Conservation (phyloP, 1,284 basidiomycete species). For the Ustilago curta region DNA sequence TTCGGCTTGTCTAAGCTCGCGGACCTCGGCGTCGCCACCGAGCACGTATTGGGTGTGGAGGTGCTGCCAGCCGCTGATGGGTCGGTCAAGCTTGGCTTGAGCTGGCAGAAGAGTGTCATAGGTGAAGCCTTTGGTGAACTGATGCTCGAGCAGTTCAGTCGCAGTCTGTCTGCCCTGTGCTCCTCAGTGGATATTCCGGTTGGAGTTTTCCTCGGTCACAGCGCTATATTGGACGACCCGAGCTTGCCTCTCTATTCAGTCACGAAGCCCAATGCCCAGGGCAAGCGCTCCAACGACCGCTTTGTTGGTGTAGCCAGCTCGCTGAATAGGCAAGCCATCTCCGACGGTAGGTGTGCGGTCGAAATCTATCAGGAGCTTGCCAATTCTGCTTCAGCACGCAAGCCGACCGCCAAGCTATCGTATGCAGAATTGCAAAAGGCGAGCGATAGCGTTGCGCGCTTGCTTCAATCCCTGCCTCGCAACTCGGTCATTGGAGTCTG, state of each 20-base stretch:
- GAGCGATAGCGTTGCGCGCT: conserved; percentile 31
- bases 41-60: conserved; percentile 64
- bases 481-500: conserved; percentile 58
- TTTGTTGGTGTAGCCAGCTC: conserved; percentile 22
- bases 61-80: conserved; percentile 47
- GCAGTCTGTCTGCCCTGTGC: conserved; percentile 40
- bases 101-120: conserved; percentile 42
- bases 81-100: conserved; percentile 47
- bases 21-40: conserved; percentile 60
- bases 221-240: neutral
- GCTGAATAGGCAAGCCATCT: conserved; percentile 19
- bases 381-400: conserved; percentile 6
- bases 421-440: conserved; percentile 50
- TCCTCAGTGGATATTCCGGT: conserved; percentile 12
- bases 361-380: conserved; percentile 46
- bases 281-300: neutral
- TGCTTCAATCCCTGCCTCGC: conserved; percentile 20
- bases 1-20: conserved; percentile 34
- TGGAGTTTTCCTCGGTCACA: conserved; percentile 12
- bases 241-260: conserved; percentile 15
- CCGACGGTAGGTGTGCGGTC: conserved; percentile 28
- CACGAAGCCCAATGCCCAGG: neutral
- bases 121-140: conserved; percentile 38
- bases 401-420: conserved; percentile 19
- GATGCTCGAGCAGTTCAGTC: conserved; percentile 55